These are phyloP conservation scores for Balakata baccata DNA, from an alignment of 345 rosid species.

Conservation along the genomic window DNA sequence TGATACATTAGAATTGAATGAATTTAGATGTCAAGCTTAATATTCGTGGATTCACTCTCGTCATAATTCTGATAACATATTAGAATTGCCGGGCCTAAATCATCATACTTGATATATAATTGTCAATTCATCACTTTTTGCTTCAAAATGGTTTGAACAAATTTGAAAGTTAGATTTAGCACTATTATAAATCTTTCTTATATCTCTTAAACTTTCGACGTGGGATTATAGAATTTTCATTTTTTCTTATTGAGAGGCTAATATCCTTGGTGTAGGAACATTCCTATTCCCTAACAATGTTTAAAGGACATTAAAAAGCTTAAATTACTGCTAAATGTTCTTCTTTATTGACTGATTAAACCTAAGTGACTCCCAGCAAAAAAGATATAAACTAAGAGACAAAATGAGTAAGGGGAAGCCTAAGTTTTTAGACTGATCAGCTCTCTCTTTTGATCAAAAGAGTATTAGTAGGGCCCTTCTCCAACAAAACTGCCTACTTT, in stretches of 20 bases:
- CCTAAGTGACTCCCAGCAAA: slow-evolving; percentile 20
- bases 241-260: not conserved
- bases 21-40: too few species aligned
- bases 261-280: not conserved
- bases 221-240: too few species aligned
- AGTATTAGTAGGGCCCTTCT: slow-evolving; percentile 7
- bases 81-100: too few species aligned
- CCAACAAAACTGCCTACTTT: not conserved
- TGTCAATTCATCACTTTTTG: too few species aligned
- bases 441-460: not conserved
- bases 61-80: too few species aligned
- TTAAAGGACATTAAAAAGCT: slow-evolving; percentile 5
- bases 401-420: slow-evolving; percentile 2
- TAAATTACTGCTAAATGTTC: slow-evolving; percentile 1
- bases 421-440: slow-evolving; percentile 10
- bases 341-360: slow-evolving; percentile 11
- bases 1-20: not conserved
- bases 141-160: too few species aligned
- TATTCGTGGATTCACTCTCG: too few species aligned
- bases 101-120: too few species aligned
- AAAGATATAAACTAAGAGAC: slow-evolving; percentile 6
- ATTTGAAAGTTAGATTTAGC: too few species aligned
- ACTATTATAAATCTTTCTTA: too few species aligned
- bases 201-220: too few species aligned
- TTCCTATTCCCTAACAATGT: not conserved